Conservation (phyloP, 148 eudicot species). For the Silene latifolia region DNA sequence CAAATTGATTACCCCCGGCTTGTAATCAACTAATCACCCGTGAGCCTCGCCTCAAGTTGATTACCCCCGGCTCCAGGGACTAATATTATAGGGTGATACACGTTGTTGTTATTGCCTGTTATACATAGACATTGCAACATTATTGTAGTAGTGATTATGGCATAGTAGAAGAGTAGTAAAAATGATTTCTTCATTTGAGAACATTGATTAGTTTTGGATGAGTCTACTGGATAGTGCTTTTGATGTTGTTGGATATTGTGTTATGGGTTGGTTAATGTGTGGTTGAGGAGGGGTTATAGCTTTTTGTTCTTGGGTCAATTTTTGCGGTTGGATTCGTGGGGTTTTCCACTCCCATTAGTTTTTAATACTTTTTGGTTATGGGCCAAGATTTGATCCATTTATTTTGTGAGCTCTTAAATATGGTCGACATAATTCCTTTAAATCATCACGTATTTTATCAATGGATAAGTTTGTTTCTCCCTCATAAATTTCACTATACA, state of each 20-base stretch:
- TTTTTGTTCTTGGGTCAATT: too few species aligned
- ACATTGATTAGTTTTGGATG: background rate
- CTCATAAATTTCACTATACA: too few species aligned
- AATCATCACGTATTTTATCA: too few species aligned
- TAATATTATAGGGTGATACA: conserved; percentile 57
- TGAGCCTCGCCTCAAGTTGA: conserved; percentile 77
- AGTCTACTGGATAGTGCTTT: background rate
- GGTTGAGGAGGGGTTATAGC: background rate
- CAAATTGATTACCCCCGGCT: too few species aligned
- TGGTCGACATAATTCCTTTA: too few species aligned
- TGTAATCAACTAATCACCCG: conserved; percentile 56
- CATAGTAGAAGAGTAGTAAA: background rate
- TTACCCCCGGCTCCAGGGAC: conserved; percentile 91
- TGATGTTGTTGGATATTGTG: background rate
- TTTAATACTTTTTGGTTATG: too few species aligned
- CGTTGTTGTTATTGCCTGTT: conserved; percentile 15
- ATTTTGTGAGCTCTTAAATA: too few species aligned
- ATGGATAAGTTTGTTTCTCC: too few species aligned
- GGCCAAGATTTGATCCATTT: too few species aligned
- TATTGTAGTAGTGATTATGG: background rate
- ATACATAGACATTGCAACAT: conserved; percentile 18
- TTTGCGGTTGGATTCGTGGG: too few species aligned
- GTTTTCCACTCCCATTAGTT: too few species aligned
- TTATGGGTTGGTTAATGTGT: background rate
- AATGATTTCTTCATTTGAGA: background rate